Percentiles rank a stretch among this genome's conserved stretches.
Evolutionary conservation across 768 basidiomycete genomes (phyloP).

Genomic region (Collybia sordida): DNA sequence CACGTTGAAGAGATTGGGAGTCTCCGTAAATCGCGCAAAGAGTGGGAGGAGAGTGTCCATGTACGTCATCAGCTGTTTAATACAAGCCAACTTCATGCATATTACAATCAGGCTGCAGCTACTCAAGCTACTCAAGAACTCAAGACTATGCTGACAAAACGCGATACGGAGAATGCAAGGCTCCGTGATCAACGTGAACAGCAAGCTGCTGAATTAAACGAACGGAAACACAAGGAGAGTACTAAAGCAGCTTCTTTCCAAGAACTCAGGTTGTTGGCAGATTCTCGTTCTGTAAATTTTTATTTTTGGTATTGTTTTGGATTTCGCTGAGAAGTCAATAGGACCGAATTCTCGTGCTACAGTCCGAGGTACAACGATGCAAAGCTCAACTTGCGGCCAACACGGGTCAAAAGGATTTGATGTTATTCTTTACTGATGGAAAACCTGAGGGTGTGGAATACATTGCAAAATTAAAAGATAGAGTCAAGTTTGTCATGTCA

Average conservation of each 20-base stretch:
- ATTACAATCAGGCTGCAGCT: constrained; percentile 27
- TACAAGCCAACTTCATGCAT: neutral
- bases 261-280: constrained; percentile 65
- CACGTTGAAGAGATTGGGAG: constrained; percentile 44
- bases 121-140: constrained; percentile 62
- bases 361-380: constrained; percentile 71
- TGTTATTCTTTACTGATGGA: constrained; percentile 66
- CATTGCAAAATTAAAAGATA: constrained; percentile 51
- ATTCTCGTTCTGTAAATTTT: constrained; percentile 53
- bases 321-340: constrained; percentile 25
- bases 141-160: constrained; percentile 56
- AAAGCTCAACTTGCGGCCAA: constrained; percentile 78
- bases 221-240: constrained; percentile 64
- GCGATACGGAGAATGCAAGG: constrained; percentile 65
- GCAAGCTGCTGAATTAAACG: constrained; percentile 58
- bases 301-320: constrained; percentile 4
- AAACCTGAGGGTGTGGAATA: constrained; percentile 52
- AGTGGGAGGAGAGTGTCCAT: constrained; percentile 44
- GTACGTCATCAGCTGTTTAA: constrained; percentile 29
- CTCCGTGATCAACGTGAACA: constrained; percentile 76
- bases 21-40: constrained; percentile 37
- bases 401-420: constrained; percentile 66
- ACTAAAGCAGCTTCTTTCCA: constrained; percentile 57
- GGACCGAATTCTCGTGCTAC: constrained; percentile 72
- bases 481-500: constrained; percentile 48